Evolutionary conservation across 441 rosid genomes (phyloP), one percentile per base, ranked within the genome.

Genomic region (Arabidopsis lyrata): DNA sequence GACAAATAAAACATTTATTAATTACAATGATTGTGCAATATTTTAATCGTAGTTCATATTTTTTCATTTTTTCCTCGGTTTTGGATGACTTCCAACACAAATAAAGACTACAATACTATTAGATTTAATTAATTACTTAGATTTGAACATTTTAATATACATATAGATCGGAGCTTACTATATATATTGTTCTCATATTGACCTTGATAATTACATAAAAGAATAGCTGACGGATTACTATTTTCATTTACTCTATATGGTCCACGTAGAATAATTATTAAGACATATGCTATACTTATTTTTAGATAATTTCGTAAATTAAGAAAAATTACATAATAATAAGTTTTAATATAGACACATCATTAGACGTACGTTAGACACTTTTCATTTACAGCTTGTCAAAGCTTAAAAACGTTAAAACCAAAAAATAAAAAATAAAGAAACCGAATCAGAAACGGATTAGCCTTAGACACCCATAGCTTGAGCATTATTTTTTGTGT

Each of bases 21-120:
- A 54, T 42, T 10, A 61, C 65, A 73, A 73, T 78, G 59, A 78
- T 66, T 73, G 70, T 77, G 34, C 48, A 48, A 50, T 72, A 59
- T 66, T 59, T 13, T 52, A 60, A 59, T 77, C 66, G 35, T 39
- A 11, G 20, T 50, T 64, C 44, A 15, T 63, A 1, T 5, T 10
- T 20, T 16, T 18, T 5, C 2, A 1, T 55, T 27, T 70, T 70
- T 68, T 53, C 16, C 49, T 69, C 58, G 52, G 58, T 47, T 42
- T 45, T 76, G 65, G 52, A 68, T 54, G 57, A 38, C 70, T 69
- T 69, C 36, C 38, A 31, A 70, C 54, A 48, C 53, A 63, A 62
- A 68, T 61, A 27, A 68, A 68, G 35, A 54, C 74, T 63, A 36
- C 52, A 42, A 60, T 48, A 31, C 27, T 59, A 27, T 70, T 70